phyloP scores from a whole-genome alignment of 768 basidiomycete genomes.

The Hericium alpestre region DNA sequence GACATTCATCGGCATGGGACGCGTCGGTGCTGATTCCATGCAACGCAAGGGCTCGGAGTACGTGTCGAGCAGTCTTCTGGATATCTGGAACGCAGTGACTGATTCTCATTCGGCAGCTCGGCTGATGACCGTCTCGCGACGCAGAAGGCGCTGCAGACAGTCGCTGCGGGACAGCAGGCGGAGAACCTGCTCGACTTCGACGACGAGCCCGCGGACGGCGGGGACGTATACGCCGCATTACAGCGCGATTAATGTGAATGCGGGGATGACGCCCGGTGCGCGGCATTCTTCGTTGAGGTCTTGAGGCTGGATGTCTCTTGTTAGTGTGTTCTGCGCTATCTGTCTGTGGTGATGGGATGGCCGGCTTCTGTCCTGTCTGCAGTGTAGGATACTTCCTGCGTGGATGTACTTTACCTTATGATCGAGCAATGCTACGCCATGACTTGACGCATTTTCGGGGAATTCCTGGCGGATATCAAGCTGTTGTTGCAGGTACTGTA shows the following conservation, averaged over 20 bases:
- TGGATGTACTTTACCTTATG: too few relatives aligned
- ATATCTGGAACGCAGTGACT: background rate
- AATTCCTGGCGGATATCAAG: too few relatives aligned
- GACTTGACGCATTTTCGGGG: too few relatives aligned
- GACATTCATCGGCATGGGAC: slow-evolving; percentile 89
- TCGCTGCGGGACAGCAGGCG: slow-evolving; percentile 83
- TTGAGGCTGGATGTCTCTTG: background rate
- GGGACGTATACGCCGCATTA: background rate
- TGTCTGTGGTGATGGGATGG: too few relatives aligned
- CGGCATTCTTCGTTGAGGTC: slow-evolving; percentile 3
- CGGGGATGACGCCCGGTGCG: slow-evolving; percentile 11
- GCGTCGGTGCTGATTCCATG: slow-evolving; percentile 75
- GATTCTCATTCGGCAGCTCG: slow-evolving; percentile 23
- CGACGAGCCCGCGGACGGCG: slow-evolving; percentile 34
- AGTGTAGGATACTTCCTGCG: too few relatives aligned
- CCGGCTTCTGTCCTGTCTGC: too few relatives aligned
- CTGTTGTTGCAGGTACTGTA: too few relatives aligned
- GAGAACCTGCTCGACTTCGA: slow-evolving; percentile 96
- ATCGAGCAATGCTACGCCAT: too few relatives aligned
- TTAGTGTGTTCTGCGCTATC: too few relatives aligned
- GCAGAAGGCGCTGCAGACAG: slow-evolving; percentile 83
- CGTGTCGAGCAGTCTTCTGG: slow-evolving; percentile 17
- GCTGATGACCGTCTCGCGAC: slow-evolving; percentile 64
- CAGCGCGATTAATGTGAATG: background rate
- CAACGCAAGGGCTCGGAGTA: slow-evolving; percentile 54